A percentile compares a stretch with the other conserved stretches of the same genome.
These are phyloP conservation scores for Ascochyta fabae DNA, from an alignment of 2,329 filamentous ascomycete species.

Conservation along the genomic window DNA sequence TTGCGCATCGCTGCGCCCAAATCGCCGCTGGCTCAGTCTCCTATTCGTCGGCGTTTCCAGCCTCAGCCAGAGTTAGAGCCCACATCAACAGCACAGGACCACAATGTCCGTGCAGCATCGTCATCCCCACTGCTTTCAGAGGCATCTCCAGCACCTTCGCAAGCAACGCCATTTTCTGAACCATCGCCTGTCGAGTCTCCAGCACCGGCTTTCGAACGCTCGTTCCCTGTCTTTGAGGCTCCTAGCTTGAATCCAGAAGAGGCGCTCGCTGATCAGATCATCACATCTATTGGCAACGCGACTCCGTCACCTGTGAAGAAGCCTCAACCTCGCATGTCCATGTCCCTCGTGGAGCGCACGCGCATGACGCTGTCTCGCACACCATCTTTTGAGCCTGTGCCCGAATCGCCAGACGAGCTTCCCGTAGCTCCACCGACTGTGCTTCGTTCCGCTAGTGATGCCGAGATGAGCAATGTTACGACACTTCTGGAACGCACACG, in stretches of 20 bases:
- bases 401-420: conserved; percentile 26
- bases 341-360: conserved; percentile 55
- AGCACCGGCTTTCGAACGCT: conserved; percentile 26
- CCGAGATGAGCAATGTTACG: conserved; percentile 35
- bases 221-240: conserved; percentile 24
- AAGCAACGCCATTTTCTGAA: conserved; percentile 4
- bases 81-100: conserved; percentile 8
- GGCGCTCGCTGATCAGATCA: conserved; percentile 48
- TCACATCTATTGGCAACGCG: conserved; percentile 48
- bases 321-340: conserved; percentile 48
- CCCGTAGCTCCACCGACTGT: conserved; percentile 18
- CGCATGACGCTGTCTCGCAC: conserved; percentile 54
- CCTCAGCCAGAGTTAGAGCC: background rate
- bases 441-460: conserved; percentile 20
- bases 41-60: background rate
- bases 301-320: conserved; percentile 52
- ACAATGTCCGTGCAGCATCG: conserved; percentile 13
- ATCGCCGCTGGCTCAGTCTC: conserved; percentile 7
- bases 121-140: conserved; percentile 27
- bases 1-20: conserved; percentile 14
- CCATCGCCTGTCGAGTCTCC: conserved; percentile 1
- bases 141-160: conserved; percentile 6
- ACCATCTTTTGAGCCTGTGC: conserved; percentile 34
- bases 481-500: conserved; percentile 75
- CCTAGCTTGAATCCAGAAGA: conserved; percentile 34